Conservation (phyloP, 2,329 filamentous ascomycete species). For the Hypoxylon sp. region DNA sequence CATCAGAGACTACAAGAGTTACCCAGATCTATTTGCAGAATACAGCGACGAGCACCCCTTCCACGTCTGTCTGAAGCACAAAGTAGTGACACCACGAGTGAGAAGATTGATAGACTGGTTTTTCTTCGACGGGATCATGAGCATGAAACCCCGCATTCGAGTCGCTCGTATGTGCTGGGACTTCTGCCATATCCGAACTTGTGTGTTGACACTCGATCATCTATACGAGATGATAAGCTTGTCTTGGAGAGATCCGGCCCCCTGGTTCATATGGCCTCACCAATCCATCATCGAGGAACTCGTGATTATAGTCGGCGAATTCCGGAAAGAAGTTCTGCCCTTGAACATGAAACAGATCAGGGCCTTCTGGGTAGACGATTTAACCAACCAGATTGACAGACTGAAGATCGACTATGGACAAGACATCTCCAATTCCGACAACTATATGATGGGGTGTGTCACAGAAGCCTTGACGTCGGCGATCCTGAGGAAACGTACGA, state of each 20-base stretch:
- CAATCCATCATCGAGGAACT: conserved; percentile 25
- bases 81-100: neutral
- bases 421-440: conserved; percentile 5
- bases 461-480: neutral
- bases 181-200: neutral
- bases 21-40: too few relatives aligned
- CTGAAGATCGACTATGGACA: neutral
- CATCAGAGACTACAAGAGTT: neutral
- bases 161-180: neutral
- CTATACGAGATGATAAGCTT: conserved; percentile 1
- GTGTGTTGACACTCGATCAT: conserved; percentile 26
- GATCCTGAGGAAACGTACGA: neutral
- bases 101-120: conserved; percentile 30
- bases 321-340: conserved; percentile 22
- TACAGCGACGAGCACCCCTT: neutral
- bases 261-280: conserved; percentile 1
- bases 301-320: conserved; percentile 28
- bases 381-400: neutral
- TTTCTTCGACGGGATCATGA: conserved; percentile 20
- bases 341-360: conserved; percentile 22
- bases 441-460: conserved; percentile 20
- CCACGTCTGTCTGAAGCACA: neutral
- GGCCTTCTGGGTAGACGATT: neutral
- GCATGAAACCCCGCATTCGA: neutral
- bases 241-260: neutral